phyloP scores from a whole-genome alignment of 2,329 filamentous ascomycete genomes.

The Capronia coronata region DNA sequence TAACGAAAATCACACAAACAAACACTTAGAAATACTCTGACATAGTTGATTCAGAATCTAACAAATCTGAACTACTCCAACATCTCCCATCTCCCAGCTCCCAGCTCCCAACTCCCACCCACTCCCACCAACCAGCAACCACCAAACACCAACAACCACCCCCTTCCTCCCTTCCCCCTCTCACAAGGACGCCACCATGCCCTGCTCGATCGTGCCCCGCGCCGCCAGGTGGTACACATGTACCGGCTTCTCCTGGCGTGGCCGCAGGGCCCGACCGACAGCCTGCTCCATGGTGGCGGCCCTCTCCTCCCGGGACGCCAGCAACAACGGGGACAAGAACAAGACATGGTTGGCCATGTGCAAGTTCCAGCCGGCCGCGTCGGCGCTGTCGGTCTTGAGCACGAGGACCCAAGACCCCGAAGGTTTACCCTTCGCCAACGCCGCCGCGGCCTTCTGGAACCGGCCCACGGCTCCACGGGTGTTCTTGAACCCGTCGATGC shows the following conservation, averaged over 20 bases:
- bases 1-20: too few relatives aligned
- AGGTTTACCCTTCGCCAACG: slow-evolving; percentile 25
- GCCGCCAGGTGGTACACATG: slow-evolving; percentile 48
- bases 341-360: slow-evolving; percentile 59
- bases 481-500: slow-evolving; percentile 33
- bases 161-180: slow-evolving; percentile 12
- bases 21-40: too few relatives aligned
- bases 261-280: slow-evolving; percentile 54
- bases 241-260: slow-evolving; percentile 52
- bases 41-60: too few relatives aligned
- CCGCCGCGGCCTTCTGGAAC: slow-evolving; percentile 38
- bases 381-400: slow-evolving; percentile 51
- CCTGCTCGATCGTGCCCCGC: slow-evolving; percentile 5
- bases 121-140: too few relatives aligned
- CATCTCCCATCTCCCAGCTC: too few relatives aligned
- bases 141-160: too few relatives aligned
- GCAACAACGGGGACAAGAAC: slow-evolving; percentile 53
- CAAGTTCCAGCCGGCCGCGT: slow-evolving; percentile 58
- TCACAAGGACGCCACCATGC: slow-evolving; percentile 3
- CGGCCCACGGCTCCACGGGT: slow-evolving; percentile 34
- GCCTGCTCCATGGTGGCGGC: slow-evolving; percentile 56
- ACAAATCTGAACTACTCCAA: too few relatives aligned
- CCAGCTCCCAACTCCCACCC: slow-evolving; percentile 6
- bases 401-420: slow-evolving; percentile 46
- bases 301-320: slow-evolving; percentile 48